A percentile compares a stretch with the other conserved stretches of the same genome.
phyloP scores from a whole-genome alignment of 805 yeast genomes.

The Pichia eremophila region DNA sequence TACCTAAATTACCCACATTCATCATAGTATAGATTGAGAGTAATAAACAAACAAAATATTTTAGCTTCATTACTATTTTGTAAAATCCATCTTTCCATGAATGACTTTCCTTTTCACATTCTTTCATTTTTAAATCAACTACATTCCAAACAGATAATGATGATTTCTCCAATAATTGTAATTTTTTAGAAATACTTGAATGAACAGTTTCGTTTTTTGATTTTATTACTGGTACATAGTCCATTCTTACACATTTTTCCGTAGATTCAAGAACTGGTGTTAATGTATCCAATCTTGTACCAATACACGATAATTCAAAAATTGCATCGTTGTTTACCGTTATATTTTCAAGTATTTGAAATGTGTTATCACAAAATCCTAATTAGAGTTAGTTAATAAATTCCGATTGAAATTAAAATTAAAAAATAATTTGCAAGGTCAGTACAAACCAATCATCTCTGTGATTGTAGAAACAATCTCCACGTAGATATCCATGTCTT shows the following conservation, averaged over 20 bases:
- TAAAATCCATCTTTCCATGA: background rate
- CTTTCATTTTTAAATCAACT: constrained; percentile 13
- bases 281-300: constrained; percentile 10
- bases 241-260: constrained; percentile 7
- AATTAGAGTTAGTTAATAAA: background rate
- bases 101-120: constrained; percentile 15
- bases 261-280: constrained; percentile 11
- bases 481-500: background rate
- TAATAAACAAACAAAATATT: constrained; percentile 25
- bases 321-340: constrained; percentile 7
- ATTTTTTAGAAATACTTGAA: background rate
- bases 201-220: background rate
- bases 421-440: too few relatives aligned
- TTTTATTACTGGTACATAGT: background rate
- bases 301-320: constrained; percentile 13
- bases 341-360: background rate
- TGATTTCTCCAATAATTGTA: constrained; percentile 5
- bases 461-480: background rate
- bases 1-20: constrained; percentile 14
- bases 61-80: constrained; percentile 8
- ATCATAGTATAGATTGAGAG: constrained; percentile 25
- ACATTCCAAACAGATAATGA: constrained; percentile 27
- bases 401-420: background rate
- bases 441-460: constrained; percentile 7
- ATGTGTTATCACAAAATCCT: constrained; percentile 12